Percentiles rank a stretch among this genome's conserved stretches.
Evolutionary conservation across 1,139 yeast species (phyloP).

Genomic region (Magnusiomyces sp.): DNA sequence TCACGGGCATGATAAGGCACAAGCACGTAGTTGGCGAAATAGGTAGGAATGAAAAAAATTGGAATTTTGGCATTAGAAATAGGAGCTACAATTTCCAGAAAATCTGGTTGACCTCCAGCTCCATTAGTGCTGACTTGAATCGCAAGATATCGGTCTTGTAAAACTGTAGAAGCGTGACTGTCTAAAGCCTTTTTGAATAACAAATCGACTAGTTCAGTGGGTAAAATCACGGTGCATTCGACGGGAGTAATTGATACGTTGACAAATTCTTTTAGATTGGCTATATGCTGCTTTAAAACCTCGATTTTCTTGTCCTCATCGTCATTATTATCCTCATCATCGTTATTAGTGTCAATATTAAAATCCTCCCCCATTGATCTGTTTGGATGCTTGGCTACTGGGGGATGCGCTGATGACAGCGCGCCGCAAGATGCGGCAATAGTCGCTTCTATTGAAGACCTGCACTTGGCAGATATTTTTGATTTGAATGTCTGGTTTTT

Average conservation of each 20-base stretch:
- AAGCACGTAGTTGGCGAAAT: slow-evolving; percentile 59
- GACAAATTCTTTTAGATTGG: slow-evolving; percentile 34
- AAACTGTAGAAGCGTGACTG: slow-evolving; percentile 27
- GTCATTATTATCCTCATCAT: neutral
- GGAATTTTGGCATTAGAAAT: slow-evolving; percentile 50
- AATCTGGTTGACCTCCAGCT: slow-evolving; percentile 45
- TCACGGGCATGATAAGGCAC: slow-evolving; percentile 43
- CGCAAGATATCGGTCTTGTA: slow-evolving; percentile 43
- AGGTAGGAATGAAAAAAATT: slow-evolving; percentile 55
- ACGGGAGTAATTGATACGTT: slow-evolving; percentile 50
- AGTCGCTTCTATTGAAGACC: neutral
- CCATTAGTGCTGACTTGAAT: slow-evolving; percentile 60
- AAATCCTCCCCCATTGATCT: neutral
- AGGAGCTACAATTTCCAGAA: slow-evolving; percentile 53
- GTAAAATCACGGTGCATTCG: slow-evolving; percentile 50
- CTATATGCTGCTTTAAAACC: too few relatives aligned
- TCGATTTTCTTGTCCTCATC: too few relatives aligned
- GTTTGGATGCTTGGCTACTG: neutral
- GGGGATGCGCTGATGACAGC: neutral
- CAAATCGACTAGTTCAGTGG: slow-evolving; percentile 33
- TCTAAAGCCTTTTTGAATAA: slow-evolving; percentile 36
- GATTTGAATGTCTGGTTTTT: too few relatives aligned
- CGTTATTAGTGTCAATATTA: neutral
- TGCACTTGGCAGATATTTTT: neutral
- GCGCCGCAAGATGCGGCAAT: neutral